Evolutionary conservation across 345 rosid genomes (phyloP).

Genomic region (Pseudoturritis turrita): DNA sequence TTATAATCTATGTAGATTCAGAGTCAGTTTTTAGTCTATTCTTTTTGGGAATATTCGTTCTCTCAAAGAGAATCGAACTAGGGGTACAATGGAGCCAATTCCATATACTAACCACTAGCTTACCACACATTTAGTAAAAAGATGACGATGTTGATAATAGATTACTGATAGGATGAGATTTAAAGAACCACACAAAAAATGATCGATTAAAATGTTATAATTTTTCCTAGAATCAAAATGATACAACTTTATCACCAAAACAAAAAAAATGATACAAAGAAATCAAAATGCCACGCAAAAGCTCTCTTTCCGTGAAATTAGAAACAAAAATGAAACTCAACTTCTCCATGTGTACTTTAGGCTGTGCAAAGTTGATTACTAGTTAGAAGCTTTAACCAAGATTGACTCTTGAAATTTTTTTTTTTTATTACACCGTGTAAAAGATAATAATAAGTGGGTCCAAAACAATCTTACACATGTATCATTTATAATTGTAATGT

Average conservation of each 20-base stretch:
- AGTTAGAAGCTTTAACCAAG: constrained; percentile 6
- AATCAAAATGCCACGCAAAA: background rate
- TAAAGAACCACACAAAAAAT: background rate
- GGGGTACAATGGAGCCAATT: too few species aligned
- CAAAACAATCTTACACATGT: constrained; percentile 11
- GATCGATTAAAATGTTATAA: background rate
- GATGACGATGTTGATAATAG: background rate
- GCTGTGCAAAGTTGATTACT: constrained; percentile 17
- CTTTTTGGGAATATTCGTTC: too few species aligned
- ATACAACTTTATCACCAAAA: too few species aligned
- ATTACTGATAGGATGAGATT: background rate
- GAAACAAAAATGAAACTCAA: background rate
- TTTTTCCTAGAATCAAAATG: background rate
- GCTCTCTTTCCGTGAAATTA: background rate
- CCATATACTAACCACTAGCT: too few species aligned
- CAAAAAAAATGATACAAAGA: background rate
- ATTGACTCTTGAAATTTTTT: constrained; percentile 15
- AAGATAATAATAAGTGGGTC: constrained; percentile 8
- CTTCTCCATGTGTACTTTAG: background rate
- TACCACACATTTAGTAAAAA: too few species aligned
- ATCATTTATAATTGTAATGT: background rate
- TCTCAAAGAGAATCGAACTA: too few species aligned
- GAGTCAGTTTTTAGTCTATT: too few species aligned
- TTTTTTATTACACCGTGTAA: background rate
- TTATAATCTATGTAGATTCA: too few species aligned